Conservation (phyloP, 2,329 filamentous ascomycete genomes). For the Sclerotinia spermophila region DNA sequence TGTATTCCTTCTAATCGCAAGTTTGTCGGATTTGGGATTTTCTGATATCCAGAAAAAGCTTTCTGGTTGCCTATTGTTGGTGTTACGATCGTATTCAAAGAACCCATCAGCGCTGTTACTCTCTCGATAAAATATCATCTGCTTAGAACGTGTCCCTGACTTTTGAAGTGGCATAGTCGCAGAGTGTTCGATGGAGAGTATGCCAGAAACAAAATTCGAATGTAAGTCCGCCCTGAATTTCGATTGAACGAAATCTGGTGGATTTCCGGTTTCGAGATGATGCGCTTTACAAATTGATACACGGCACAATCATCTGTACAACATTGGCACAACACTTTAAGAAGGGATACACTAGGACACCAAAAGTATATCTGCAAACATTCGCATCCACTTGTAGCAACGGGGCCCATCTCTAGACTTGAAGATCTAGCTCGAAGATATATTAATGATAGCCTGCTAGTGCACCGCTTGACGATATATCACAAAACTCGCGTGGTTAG, state of each 20-base stretch:
- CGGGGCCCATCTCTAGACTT: slow-evolving; percentile 3
- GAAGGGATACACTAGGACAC: not conserved
- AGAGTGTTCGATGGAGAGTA: not conserved
- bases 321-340: not conserved
- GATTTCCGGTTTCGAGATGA: not conserved
- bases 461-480: slow-evolving; percentile 1
- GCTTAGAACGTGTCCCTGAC: not conserved
- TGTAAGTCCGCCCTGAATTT: not conserved
- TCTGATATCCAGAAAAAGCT: slow-evolving; percentile 14
- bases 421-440: not conserved
- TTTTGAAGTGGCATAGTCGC: not conserved
- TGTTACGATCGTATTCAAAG: slow-evolving; percentile 16
- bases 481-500: slow-evolving; percentile 9
- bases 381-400: slow-evolving; percentile 9
- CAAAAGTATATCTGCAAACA: slow-evolving; percentile 2
- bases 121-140: not conserved
- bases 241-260: not conserved
- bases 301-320: not conserved
- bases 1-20: slow-evolving; percentile 2
- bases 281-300: slow-evolving; percentile 1
- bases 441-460: slow-evolving; percentile 2
- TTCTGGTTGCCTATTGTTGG: slow-evolving; percentile 10
- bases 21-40: slow-evolving; percentile 2
- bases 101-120: slow-evolving; percentile 8
- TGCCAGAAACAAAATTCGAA: not conserved